These are phyloP conservation scores for Saccharomycopsis oosterbeekiorum DNA, from an alignment of 805 yeast genomes.

Conservation along the genomic window DNA sequence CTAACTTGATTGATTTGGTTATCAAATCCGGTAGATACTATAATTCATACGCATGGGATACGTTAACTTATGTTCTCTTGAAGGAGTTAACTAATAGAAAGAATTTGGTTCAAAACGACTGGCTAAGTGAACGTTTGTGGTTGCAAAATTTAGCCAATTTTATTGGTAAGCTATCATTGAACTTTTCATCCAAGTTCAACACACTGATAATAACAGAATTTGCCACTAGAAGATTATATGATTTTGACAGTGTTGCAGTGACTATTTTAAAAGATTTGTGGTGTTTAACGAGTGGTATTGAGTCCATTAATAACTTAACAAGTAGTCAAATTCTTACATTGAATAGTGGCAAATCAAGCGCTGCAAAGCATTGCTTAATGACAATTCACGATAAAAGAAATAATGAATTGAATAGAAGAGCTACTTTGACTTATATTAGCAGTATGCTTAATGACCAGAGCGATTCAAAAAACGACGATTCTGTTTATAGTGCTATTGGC, in stretches of 20 bases:
- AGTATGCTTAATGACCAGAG: conserved; percentile 19
- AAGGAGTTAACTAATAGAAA: conserved; percentile 64
- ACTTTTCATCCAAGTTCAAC: conserved; percentile 44
- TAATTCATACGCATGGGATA: conserved; percentile 77
- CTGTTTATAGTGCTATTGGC: not conserved
- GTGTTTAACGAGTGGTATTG: conserved; percentile 70
- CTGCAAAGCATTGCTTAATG: conserved; percentile 44
- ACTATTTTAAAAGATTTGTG: conserved; percentile 60
- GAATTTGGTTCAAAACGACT: conserved; percentile 60
- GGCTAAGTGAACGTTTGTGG: conserved; percentile 77
- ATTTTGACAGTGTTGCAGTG: conserved; percentile 48
- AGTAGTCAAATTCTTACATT: conserved; percentile 53
- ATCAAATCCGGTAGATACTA: conserved; percentile 72
- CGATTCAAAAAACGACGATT: not conserved
- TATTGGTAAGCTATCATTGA: conserved; percentile 59
- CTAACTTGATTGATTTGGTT: conserved; percentile 68
- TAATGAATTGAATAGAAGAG: not conserved
- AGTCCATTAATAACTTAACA: conserved; percentile 57
- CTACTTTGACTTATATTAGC: conserved; percentile 43
- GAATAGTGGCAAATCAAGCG: conserved; percentile 46
- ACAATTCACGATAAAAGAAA: conserved; percentile 35
- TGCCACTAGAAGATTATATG: conserved; percentile 52
- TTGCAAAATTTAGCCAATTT: conserved; percentile 72
- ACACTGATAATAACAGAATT: conserved; percentile 51
- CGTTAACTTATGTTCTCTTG: conserved; percentile 61